Base-by-base conservation (phyloP, 78 protist species). In the Dictyostelium discoideum region DNA sequence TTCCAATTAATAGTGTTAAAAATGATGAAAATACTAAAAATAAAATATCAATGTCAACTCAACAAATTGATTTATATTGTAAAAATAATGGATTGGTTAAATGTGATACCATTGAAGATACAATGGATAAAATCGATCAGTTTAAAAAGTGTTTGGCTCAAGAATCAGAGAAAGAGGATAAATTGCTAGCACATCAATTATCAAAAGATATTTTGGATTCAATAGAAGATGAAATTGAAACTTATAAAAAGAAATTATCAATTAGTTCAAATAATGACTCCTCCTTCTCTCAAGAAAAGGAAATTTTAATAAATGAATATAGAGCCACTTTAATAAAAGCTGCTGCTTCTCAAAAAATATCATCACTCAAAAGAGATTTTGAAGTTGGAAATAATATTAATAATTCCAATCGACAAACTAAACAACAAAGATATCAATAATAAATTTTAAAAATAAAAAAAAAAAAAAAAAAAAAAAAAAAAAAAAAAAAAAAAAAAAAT, bases 61-160 rank as follows among this genome's bases (percentile, higher is more conserved):
- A 44, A 24, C 74, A 90, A 69, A 54, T 90, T 37, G 93, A 87
- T 24, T 11, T n/a, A 48, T 65, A 57, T 42, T 90, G 95, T 73
- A 90, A 83, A 72, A n/a, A 29, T 29, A 90, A 73, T 82, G 95
- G 95, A 24, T 73, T 90, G 83, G 88, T 90, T 8, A 57, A 85
- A 50, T 63, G 40, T 63, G 88, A 77, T n/a, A 46, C 65, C 0
- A 13, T 82, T 20, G 89, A 90, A 13, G 95, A 80, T 29, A 67
- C 79, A 2, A 54, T 44, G 20, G 8, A 13, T 11, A 63, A 77
- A 39, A 32, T 67, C 37, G 22, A 54, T 26, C 60, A 81, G 20
- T 90, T 65, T 85, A 40, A 82, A 48, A 69, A 90, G 1, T 90
- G 44, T 72, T 39, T 72, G 6, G 44, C 48, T 18, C 48, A 50